Conservation (phyloP, 768 basidiomycete species). For the Boletus fagicola region DNA sequence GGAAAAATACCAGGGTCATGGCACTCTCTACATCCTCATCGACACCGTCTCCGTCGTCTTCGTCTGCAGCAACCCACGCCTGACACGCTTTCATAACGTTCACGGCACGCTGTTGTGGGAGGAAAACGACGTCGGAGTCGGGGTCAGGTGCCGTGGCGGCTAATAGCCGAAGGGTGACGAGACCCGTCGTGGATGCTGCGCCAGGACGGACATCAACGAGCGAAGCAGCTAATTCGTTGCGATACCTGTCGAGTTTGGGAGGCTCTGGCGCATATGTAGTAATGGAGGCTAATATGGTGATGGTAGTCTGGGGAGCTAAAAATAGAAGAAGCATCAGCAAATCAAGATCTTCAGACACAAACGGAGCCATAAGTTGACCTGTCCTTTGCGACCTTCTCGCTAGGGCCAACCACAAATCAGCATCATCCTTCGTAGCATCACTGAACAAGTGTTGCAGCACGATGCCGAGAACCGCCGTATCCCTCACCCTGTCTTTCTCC, state of each 20-base stretch:
- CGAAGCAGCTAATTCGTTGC: conserved; percentile 88
- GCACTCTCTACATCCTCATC: conserved; percentile 77
- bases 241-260: conserved; percentile 69
- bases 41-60: conserved; percentile 56
- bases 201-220: conserved; percentile 62
- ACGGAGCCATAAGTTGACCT: conserved; percentile 42
- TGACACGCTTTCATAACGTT: conserved; percentile 85
- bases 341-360: neutral
- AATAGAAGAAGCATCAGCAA: neutral
- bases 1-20: conserved; percentile 69
- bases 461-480: conserved; percentile 56
- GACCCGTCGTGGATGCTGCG: conserved; percentile 67
- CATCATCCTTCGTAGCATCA: conserved; percentile 60
- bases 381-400: conserved; percentile 60
- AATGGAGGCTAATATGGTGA: conserved; percentile 64
- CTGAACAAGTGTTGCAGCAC: conserved; percentile 60
- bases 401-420: conserved; percentile 74
- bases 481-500: conserved; percentile 47
- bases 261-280: conserved; percentile 65
- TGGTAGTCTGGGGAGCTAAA: conserved; percentile 66
- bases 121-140: conserved; percentile 78
- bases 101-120: conserved; percentile 81
- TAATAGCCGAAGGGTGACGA: conserved; percentile 66
- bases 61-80: conserved; percentile 68
- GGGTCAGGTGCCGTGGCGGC: conserved; percentile 70